A percentile compares a stretch with the other conserved stretches of the same genome.
These are phyloP conservation scores for Suillus variegatus DNA, from an alignment of 768 basidiomycete species.

Conservation along the genomic window DNA sequence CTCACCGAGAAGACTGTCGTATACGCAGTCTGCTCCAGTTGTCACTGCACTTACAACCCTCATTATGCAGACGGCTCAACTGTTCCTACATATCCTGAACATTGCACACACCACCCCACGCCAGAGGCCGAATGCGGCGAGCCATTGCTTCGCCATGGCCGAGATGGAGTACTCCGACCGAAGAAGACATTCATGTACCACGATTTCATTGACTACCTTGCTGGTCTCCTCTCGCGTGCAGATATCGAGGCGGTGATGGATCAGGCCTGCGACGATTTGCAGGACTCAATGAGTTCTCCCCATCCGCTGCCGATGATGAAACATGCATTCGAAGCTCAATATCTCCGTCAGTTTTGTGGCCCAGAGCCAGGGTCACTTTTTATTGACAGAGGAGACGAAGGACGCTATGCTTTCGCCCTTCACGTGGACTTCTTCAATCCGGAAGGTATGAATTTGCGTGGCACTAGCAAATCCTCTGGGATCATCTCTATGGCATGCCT, in stretches of 20 bases:
- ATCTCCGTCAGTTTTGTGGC: no score
- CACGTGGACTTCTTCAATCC: constrained; percentile 13
- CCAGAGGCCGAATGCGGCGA: constrained; percentile 4
- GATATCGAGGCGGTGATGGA: no score
- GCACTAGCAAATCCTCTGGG: background rate
- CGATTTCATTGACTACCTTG: constrained; percentile 7
- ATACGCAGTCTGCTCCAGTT: constrained; percentile 7
- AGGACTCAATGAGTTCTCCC: no score
- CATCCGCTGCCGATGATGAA: no score
- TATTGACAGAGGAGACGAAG: no score
- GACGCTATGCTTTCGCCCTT: constrained; percentile 1
- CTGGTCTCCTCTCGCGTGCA: background rate
- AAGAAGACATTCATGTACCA: constrained; percentile 8
- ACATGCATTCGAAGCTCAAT: no score
- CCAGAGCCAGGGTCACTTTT: no score
- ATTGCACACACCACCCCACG: background rate
- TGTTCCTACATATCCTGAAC: background rate
- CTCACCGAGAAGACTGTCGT: background rate
- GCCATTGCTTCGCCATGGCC: background rate
- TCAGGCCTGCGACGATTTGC: no score
- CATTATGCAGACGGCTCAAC: background rate
- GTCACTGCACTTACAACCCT: constrained; percentile 5
- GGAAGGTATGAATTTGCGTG: background rate
- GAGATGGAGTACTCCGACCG: background rate
- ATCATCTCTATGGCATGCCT: background rate